Evolutionary conservation across 129 eudicot species (phyloP).

Genomic region (Artemisia annua): DNA sequence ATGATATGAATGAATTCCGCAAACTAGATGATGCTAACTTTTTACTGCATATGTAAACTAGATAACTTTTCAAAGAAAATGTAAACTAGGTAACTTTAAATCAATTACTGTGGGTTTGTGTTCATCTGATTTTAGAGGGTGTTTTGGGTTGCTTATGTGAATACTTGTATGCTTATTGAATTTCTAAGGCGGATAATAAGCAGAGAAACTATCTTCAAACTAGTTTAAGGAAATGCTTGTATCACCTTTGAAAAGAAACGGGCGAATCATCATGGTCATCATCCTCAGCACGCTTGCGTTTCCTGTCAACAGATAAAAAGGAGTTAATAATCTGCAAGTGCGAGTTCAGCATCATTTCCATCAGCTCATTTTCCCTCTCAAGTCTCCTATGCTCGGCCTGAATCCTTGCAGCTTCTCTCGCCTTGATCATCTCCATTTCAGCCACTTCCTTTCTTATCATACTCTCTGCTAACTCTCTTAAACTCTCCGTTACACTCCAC

Average conservation of each 20-base stretch:
- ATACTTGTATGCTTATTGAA: no score
- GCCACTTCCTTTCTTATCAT: slow-evolving; percentile 39
- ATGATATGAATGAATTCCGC: no score
- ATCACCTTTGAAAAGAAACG: slow-evolving; percentile 32
- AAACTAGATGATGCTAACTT: no score
- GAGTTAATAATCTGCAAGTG: slow-evolving; percentile 48
- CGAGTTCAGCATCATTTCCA: slow-evolving; percentile 44
- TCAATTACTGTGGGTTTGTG: no score
- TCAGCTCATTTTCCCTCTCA: slow-evolving; percentile 45
- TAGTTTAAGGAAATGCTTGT: not conserved
- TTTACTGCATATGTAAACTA: no score
- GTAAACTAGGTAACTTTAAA: no score
- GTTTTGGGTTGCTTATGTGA: no score
- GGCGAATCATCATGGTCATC: slow-evolving; percentile 22
- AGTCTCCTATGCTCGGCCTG: slow-evolving; percentile 38
- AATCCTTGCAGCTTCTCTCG: slow-evolving; percentile 40
- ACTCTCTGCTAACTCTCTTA: slow-evolving; percentile 40
- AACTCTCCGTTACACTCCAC: slow-evolving; percentile 37
- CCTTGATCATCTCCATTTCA: slow-evolving; percentile 52
- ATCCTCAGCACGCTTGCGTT: slow-evolving; percentile 40
- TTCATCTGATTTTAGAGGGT: no score
- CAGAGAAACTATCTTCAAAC: not conserved
- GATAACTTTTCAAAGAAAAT: no score
- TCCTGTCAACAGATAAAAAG: slow-evolving; percentile 24
- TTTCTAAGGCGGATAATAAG: no score